A percentile compares a stretch with the other conserved stretches of the same genome.
phyloP scores from a whole-genome alignment of 768 basidiomycete genomes.

The Inosperma sp. region DNA sequence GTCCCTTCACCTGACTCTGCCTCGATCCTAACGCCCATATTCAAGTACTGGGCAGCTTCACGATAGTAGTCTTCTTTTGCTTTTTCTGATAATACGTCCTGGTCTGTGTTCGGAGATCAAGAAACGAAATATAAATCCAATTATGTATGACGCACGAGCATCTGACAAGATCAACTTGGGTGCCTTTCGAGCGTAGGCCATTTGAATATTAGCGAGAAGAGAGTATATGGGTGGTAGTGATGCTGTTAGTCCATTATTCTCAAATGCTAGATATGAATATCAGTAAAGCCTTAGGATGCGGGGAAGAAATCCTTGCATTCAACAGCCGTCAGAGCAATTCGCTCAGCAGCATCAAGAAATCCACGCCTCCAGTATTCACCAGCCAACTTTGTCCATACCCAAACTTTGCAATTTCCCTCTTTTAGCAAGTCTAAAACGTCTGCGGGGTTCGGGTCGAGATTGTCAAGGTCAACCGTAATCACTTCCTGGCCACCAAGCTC shows the following conservation, averaged over 20 bases:
- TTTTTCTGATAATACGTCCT: constrained; percentile 60
- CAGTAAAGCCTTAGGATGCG: constrained; percentile 12
- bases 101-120: constrained; percentile 38
- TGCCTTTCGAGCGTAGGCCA: constrained; percentile 74
- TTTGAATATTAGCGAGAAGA: constrained; percentile 79
- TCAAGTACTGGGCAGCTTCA: constrained; percentile 66
- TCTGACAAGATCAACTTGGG: constrained; percentile 73
- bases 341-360: constrained; percentile 69
- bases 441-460: constrained; percentile 74
- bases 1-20: constrained; percentile 58
- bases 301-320: constrained; percentile 47
- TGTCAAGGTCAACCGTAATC: constrained; percentile 85
- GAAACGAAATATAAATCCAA: background rate
- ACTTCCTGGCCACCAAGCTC: constrained; percentile 80
- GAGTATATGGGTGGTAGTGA: constrained; percentile 72
- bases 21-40: constrained; percentile 51
- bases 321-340: constrained; percentile 62
- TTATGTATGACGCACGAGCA: constrained; percentile 54
- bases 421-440: constrained; percentile 70
- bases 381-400: constrained; percentile 79
- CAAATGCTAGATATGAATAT: constrained; percentile 40
- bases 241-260: constrained; percentile 42
- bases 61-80: constrained; percentile 64
- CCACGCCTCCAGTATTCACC: constrained; percentile 86
- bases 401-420: constrained; percentile 59